A percentile compares a stretch with the other conserved stretches of the same genome.
Evolutionary conservation across 225 moss, liverwort and hornwort genomes (phyloP).

Genomic region (Polytrichum commune): DNA sequence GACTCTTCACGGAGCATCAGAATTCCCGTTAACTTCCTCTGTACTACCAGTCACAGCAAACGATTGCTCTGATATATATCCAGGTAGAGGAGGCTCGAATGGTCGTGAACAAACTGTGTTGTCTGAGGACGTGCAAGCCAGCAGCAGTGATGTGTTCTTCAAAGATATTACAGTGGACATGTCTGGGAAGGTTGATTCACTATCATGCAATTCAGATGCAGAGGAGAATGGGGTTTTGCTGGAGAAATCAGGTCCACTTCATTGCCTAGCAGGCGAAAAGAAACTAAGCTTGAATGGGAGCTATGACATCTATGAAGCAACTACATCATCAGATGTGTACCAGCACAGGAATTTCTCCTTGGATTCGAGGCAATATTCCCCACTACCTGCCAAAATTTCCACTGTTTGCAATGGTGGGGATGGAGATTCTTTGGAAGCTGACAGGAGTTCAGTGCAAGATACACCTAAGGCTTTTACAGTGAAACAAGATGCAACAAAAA

Average conservation of each 20-base stretch:
- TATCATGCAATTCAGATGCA: background rate
- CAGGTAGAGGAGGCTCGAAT: slow-evolving; percentile 10
- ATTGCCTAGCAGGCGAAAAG: background rate
- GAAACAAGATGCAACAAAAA: slow-evolving; percentile 75
- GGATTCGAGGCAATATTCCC: background rate
- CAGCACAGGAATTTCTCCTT: background rate
- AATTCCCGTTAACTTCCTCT: background rate
- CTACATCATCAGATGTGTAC: background rate
- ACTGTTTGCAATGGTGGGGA: slow-evolving; percentile 1
- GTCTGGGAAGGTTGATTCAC: slow-evolving; percentile 2
- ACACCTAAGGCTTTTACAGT: slow-evolving; percentile 41
- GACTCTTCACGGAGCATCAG: no score
- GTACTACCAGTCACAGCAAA: slow-evolving; percentile 3
- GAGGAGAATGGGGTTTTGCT: slow-evolving; percentile 6
- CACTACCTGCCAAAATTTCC: background rate
- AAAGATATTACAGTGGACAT: slow-evolving; percentile 22
- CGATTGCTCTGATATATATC: slow-evolving; percentile 4
- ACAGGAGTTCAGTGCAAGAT: slow-evolving; percentile 18
- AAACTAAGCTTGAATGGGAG: background rate
- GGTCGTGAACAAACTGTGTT: background rate
- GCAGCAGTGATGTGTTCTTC: slow-evolving; percentile 9
- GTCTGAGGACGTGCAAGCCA: background rate
- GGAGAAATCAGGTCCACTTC: slow-evolving; percentile 8
- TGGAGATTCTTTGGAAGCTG: slow-evolving; percentile 14
- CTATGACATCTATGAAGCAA: background rate